These are phyloP conservation scores for Vaccinium darrowii DNA, from an alignment of 148 eudicot species.

Conservation along the genomic window DNA sequence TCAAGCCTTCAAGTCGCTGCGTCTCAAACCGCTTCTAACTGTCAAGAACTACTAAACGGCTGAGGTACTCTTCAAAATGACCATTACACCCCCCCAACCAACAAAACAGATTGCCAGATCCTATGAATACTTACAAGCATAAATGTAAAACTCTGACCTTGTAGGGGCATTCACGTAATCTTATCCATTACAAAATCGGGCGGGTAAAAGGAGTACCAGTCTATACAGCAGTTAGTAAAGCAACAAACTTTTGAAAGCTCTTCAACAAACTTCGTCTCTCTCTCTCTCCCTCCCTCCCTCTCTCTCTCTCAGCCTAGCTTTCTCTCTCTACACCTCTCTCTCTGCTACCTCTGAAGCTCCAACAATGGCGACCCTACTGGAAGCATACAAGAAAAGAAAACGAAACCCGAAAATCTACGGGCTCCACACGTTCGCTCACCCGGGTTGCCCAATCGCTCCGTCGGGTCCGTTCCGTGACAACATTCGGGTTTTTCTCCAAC, in stretches of 20 bases:
- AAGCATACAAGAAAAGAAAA: constrained; percentile 24
- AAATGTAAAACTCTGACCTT: background rate
- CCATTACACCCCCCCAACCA: background rate
- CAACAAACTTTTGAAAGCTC: constrained; percentile 20
- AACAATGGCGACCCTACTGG: constrained; percentile 16
- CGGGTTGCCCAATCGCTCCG: constrained; percentile 29
- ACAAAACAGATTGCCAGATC: too few species aligned
- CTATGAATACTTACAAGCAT: too few species aligned
- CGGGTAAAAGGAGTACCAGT: constrained; percentile 12
- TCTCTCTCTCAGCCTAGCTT: background rate
- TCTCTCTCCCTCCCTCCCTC: background rate
- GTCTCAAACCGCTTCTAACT: background rate
- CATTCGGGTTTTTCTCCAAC: constrained; percentile 34
- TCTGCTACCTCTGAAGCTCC: background rate
- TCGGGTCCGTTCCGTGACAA: constrained; percentile 43
- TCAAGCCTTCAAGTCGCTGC: constrained; percentile 10
- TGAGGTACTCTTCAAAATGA: background rate
- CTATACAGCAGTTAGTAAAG: background rate
- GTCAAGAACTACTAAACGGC: constrained; percentile 1
- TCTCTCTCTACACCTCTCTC: background rate
- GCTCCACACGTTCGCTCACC: constrained; percentile 41
- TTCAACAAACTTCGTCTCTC: constrained; percentile 12
- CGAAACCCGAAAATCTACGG: constrained; percentile 26
- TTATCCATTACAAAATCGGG: background rate
- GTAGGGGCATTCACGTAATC: background rate